Conservation (phyloP, 805 yeast genomes). For the Spencermartinsiella europaea region DNA sequence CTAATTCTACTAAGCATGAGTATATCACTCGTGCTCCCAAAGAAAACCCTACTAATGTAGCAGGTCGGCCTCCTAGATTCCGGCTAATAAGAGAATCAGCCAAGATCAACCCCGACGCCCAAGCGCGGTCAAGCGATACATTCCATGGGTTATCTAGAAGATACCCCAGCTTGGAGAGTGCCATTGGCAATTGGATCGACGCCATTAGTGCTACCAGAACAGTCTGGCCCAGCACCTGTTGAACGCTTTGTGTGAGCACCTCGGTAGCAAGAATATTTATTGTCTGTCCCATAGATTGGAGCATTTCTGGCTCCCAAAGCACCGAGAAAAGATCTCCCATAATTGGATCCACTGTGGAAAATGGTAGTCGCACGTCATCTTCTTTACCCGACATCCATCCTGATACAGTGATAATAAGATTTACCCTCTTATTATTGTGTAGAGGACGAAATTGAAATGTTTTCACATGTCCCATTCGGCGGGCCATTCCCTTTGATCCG, state of each 20-base stretch:
- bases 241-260: constrained; percentile 86
- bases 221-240: constrained; percentile 91
- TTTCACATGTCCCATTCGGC: constrained; percentile 84
- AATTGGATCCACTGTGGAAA: constrained; percentile 93
- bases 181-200: constrained; percentile 89
- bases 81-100: constrained; percentile 88
- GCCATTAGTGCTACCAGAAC: constrained; percentile 85
- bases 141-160: constrained; percentile 96
- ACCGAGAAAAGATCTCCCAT: constrained; percentile 94
- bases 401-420: constrained; percentile 79
- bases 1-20: constrained; percentile 82
- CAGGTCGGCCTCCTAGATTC: constrained; percentile 87
- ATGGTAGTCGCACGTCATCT: constrained; percentile 95
- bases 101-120: constrained; percentile 87
- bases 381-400: constrained; percentile 97
- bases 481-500: constrained; percentile 78
- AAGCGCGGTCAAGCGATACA: constrained; percentile 92
- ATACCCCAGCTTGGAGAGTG: constrained; percentile 81
- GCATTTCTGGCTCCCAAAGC: constrained; percentile 98
- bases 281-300: constrained; percentile 93
- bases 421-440: constrained; percentile 84
- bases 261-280: constrained; percentile 90
- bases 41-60: constrained; percentile 88
- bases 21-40: constrained; percentile 88
- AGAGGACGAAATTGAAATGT: constrained; percentile 92